Evolutionary conservation across 306 rosid genomes (phyloP), one percentile per base, ranked within the genome.

Genomic region (Alnus rubra): DNA sequence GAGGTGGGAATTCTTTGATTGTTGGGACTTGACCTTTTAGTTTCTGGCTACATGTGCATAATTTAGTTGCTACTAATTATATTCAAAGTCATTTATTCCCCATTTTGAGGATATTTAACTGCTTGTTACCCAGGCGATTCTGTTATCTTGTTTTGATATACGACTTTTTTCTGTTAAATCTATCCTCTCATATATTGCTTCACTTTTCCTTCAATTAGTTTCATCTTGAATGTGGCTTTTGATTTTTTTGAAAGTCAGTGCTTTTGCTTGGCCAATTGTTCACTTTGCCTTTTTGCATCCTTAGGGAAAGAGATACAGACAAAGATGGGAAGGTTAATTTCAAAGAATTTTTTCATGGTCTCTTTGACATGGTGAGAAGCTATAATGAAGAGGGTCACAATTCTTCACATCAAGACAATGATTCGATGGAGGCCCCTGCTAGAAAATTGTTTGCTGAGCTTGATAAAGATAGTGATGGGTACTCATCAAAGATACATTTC

Each of bases 391-490:
- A 95, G 84, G 80, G 44, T 86, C 96, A 93, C 85, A 89, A 84
- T 84, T 60, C 77, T 79, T 73, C 97, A 14, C 91, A 90, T 74
- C 79, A 84, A 71, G 81, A 84, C 52, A 90, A 86, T 82, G 80
- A 87, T 78, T 79, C 95, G 69, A 73, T 82, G 88, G 96, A 93
- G 82, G 86, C 81, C 78, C 97, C 98, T 1, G 99, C 98, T 72
- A 91, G 79, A 90, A 73, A 53, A 71, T 78, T 95, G 91, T 95
- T 93, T 84, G 69, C 92, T 63, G 93, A 82, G 81, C 96, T 95
- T 77, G 99, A 95, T 86, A 86, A 85, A 88, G 99, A 93, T 77
- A 93, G 88, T 19, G 99, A 95, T 31, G 91, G 99, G 99, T 95
- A 93, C 80, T 35, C 12, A 30, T 71, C 78, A 71, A 69, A 53